These are phyloP conservation scores for Claviceps maximensis DNA, from an alignment of 2,329 filamentous ascomycete genomes.

Conservation along the genomic window DNA sequence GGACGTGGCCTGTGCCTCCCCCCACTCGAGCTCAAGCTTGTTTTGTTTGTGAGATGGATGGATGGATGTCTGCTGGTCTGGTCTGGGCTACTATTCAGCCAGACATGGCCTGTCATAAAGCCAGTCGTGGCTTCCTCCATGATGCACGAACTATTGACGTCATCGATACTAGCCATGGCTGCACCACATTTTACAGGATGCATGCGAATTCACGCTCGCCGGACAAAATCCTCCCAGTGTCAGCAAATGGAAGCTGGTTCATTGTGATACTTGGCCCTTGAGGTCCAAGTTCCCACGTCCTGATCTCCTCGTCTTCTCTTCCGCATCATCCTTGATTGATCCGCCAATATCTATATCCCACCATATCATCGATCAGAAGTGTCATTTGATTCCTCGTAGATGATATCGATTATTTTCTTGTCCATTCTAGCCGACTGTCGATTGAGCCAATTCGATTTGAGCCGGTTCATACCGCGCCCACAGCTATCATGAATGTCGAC, in stretches of 20 bases:
- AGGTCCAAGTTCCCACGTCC: too few relatives aligned
- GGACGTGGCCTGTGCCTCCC: background rate
- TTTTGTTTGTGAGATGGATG: conserved; percentile 2
- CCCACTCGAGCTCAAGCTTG: conserved; percentile 2
- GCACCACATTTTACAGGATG: background rate
- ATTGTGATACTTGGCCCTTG: too few relatives aligned
- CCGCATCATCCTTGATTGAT: too few relatives aligned
- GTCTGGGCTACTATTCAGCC: too few relatives aligned
- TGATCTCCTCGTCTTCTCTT: too few relatives aligned
- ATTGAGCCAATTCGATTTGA: too few relatives aligned
- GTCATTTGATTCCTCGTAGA: too few relatives aligned
- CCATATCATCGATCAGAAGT: too few relatives aligned
- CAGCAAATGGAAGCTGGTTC: background rate
- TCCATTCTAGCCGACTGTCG: too few relatives aligned
- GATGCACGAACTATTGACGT: conserved; percentile 1
- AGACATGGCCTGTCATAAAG: background rate
- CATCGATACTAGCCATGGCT: conserved; percentile 1
- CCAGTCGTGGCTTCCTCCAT: background rate
- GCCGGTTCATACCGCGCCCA: background rate
- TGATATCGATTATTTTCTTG: too few relatives aligned
- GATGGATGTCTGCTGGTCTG: too few relatives aligned
- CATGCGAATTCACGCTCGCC: background rate
- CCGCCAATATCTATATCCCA: too few relatives aligned
- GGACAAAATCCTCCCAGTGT: background rate
- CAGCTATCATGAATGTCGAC: conserved; percentile 22